phyloP scores from a whole-genome alignment of 345 rosid species.

The Salix brachista region DNA sequence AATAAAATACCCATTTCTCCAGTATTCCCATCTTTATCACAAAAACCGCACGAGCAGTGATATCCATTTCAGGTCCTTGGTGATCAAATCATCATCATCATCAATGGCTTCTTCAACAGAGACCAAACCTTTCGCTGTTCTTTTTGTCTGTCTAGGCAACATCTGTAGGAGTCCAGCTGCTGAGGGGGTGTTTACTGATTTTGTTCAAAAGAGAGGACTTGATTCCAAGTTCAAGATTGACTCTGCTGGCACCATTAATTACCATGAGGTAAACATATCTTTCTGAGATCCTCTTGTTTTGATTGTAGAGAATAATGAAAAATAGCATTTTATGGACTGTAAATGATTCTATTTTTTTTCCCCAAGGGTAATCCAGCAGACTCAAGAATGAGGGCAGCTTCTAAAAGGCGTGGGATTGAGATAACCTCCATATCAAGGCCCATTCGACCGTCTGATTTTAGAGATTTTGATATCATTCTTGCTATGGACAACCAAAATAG shows the following conservation, averaged over 20 bases:
- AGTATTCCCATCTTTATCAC: not conserved
- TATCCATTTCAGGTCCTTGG: slow-evolving; percentile 16
- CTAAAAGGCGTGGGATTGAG: slow-evolving; percentile 77
- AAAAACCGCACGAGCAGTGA: slow-evolving; percentile 9
- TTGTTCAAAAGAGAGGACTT: slow-evolving; percentile 67
- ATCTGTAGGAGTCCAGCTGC: slow-evolving; percentile 97
- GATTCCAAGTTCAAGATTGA: slow-evolving; percentile 71
- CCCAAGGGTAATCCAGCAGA: slow-evolving; percentile 77
- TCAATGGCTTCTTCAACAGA: slow-evolving; percentile 34
- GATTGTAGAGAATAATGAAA: not conserved
- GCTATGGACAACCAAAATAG: slow-evolving; percentile 88
- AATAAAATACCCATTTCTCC: slow-evolving; percentile 18
- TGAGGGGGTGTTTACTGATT: slow-evolving; percentile 81
- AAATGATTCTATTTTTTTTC: not conserved
- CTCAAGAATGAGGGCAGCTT: slow-evolving; percentile 86
- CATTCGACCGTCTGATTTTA: slow-evolving; percentile 73
- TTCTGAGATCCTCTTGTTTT: not conserved
- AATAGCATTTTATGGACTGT: not conserved
- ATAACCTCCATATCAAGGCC: slow-evolving; percentile 94
- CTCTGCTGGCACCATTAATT: slow-evolving; percentile 87
- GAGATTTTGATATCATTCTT: slow-evolving; percentile 77
- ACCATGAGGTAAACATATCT: slow-evolving; percentile 63
- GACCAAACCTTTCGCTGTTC: slow-evolving; percentile 70
- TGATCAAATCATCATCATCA: slow-evolving; percentile 36
- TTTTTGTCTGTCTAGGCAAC: slow-evolving; percentile 88